A percentile compares a stretch with the other conserved stretches of the same genome.
phyloP scores from a whole-genome alignment of 2,329 filamentous ascomycete species.

The Myotisia sp. region DNA sequence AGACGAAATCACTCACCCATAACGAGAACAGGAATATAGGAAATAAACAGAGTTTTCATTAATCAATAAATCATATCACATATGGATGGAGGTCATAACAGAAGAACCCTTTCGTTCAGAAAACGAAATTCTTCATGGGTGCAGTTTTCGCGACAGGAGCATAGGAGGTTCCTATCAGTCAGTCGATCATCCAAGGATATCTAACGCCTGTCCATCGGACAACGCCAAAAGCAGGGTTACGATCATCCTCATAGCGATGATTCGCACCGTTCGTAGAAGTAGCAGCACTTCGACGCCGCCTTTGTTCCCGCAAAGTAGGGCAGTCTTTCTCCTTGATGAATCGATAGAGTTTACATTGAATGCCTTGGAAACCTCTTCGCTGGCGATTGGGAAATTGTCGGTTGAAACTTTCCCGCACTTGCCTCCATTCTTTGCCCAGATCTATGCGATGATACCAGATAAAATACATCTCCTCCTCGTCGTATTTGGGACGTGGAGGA shows the following conservation, averaged over 20 bases:
- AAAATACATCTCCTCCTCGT: conserved; percentile 35
- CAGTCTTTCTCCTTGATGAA: conserved; percentile 33
- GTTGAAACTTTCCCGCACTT: conserved; percentile 32
- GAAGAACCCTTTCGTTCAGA: neutral
- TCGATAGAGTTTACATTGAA: conserved; percentile 39
- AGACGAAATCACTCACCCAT: no score
- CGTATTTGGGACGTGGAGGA: conserved; percentile 33
- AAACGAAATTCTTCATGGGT: neutral
- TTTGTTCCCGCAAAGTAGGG: conserved; percentile 31
- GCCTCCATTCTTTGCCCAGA: conserved; percentile 33
- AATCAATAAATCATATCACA: conserved; percentile 4
- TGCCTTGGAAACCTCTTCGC: conserved; percentile 30
- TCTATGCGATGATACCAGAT: conserved; percentile 38
- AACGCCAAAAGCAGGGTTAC: conserved; percentile 27
- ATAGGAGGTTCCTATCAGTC: neutral
- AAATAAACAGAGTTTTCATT: conserved; percentile 5
- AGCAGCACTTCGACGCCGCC: conserved; percentile 12
- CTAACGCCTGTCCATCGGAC: conserved; percentile 26
- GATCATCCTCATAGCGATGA: conserved; percentile 10
- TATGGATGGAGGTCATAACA: conserved; percentile 2
- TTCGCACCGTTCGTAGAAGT: neutral
- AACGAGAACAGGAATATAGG: no score
- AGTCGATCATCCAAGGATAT: conserved; percentile 32
- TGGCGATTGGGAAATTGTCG: conserved; percentile 29
- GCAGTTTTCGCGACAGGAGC: neutral